phyloP scores from a whole-genome alignment of 2,329 filamentous ascomycete species.

The Whalleya microplaca region DNA sequence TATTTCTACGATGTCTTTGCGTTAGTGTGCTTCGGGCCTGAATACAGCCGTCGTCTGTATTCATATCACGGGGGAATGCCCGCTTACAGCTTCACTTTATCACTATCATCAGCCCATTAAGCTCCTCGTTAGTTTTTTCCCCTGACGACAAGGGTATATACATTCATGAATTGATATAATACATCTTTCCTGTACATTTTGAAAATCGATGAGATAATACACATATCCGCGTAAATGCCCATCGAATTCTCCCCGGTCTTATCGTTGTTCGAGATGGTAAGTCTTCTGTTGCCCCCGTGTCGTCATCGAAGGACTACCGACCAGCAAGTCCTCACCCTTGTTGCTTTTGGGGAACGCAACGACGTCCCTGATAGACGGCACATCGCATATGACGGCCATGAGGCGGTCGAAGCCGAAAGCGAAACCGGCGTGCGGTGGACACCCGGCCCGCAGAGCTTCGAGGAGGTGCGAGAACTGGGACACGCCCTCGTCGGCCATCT shows the following conservation, averaged over 20 bases:
- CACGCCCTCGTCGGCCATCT: constrained; percentile 74
- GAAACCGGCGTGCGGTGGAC: constrained; percentile 92
- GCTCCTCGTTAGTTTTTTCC: too few species aligned
- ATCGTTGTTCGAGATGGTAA: constrained; percentile 27
- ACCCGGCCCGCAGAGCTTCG: constrained; percentile 79
- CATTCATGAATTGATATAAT: too few species aligned
- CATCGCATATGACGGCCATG: constrained; percentile 77
- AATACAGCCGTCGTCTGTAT: too few species aligned
- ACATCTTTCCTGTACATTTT: too few species aligned
- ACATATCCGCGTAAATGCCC: neutral
- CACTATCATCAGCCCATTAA: too few species aligned
- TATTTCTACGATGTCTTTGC: too few species aligned
- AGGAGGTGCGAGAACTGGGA: constrained; percentile 84
- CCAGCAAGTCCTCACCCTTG: constrained; percentile 83
- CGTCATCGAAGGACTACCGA: constrained; percentile 65
- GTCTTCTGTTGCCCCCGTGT: constrained; percentile 28
- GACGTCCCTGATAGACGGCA: constrained; percentile 82
- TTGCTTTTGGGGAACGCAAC: constrained; percentile 97
- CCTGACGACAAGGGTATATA: too few species aligned
- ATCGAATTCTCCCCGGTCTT: too few species aligned
- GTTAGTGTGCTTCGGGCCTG: too few species aligned
- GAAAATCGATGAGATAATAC: too few species aligned
- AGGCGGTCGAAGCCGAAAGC: constrained; percentile 91
- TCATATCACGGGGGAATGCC: too few species aligned
- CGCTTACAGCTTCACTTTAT: too few species aligned